Conservation (phyloP, 305 asterid genomes). For the Rubia tinctorum region DNA sequence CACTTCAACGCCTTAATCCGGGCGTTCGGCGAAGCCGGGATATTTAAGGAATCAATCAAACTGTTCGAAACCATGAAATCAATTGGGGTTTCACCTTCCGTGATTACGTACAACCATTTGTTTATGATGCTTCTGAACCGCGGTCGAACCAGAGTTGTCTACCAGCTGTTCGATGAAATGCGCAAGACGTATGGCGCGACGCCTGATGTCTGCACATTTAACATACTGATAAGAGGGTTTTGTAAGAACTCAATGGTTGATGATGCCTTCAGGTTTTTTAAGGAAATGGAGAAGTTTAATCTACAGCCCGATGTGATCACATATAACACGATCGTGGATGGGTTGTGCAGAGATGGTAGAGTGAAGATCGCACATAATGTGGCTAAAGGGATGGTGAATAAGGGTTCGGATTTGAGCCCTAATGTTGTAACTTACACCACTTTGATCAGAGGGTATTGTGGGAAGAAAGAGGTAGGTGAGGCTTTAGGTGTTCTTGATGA, state of each 20-base stretch:
- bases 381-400: conserved; percentile 59
- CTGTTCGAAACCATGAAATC: conserved; percentile 61
- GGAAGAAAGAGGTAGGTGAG: conserved; percentile 42
- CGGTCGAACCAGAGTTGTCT: conserved; percentile 64
- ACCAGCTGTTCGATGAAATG: conserved; percentile 74
- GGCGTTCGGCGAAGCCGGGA: conserved; percentile 74
- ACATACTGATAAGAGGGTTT: conserved; percentile 74
- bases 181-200: conserved; percentile 73
- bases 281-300: conserved; percentile 64
- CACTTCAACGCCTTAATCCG: conserved; percentile 69
- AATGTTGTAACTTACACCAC: conserved; percentile 80
- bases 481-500: conserved; percentile 53
- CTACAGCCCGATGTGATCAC: conserved; percentile 62
- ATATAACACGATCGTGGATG: conserved; percentile 75
- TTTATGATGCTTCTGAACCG: conserved; percentile 55
- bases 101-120: conserved; percentile 59
- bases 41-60: conserved; percentile 65
- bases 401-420: conserved; percentile 53
- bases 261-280: conserved; percentile 68
- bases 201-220: conserved; percentile 70
- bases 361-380: conserved; percentile 60
- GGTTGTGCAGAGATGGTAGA: conserved; percentile 78
- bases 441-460: conserved; percentile 82
- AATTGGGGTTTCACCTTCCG: conserved; percentile 71
- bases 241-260: conserved; percentile 71